Evolutionary conservation across 192 early-diverging fungal species (phyloP).

Genomic region (Linnemannia hyalina): DNA sequence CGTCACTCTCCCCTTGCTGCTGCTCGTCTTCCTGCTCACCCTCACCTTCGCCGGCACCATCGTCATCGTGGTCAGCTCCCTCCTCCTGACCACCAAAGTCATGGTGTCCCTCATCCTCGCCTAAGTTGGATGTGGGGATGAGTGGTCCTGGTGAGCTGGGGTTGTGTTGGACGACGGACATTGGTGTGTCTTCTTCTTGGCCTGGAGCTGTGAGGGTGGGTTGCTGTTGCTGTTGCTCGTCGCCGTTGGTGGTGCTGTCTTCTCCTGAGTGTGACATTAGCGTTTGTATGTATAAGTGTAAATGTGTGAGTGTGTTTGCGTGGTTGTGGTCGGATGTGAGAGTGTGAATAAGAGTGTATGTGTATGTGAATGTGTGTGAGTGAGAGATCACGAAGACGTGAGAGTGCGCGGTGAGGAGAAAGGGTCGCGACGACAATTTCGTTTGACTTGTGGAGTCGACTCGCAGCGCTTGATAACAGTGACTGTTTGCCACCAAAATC

Average conservation of each 20-base stretch:
- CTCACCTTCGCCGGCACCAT: no score
- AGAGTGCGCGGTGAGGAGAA: neutral
- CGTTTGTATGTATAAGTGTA: neutral
- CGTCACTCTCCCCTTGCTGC: neutral
- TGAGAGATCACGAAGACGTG: neutral
- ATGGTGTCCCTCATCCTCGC: neutral
- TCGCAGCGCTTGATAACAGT: neutral
- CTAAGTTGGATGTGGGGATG: neutral
- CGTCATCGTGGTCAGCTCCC: neutral
- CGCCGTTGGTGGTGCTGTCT: neutral
- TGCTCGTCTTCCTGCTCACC: neutral
- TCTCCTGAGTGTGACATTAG: neutral
- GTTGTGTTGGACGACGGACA: neutral
- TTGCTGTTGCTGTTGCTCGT: neutral
- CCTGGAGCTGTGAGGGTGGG: neutral
- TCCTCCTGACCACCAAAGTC: neutral
- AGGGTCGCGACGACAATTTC: neutral
- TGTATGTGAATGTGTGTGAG: neutral
- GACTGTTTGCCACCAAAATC: conserved; percentile 9
- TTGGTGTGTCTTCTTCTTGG: neutral
- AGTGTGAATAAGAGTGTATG: neutral
- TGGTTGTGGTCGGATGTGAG: neutral
- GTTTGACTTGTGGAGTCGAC: neutral
- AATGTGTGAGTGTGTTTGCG: neutral
- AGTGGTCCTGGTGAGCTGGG: neutral